Percentiles rank a stretch among this genome's conserved stretches.
phyloP scores from a whole-genome alignment of 2,329 filamentous ascomycete genomes.

The Claviceps maximensis region DNA sequence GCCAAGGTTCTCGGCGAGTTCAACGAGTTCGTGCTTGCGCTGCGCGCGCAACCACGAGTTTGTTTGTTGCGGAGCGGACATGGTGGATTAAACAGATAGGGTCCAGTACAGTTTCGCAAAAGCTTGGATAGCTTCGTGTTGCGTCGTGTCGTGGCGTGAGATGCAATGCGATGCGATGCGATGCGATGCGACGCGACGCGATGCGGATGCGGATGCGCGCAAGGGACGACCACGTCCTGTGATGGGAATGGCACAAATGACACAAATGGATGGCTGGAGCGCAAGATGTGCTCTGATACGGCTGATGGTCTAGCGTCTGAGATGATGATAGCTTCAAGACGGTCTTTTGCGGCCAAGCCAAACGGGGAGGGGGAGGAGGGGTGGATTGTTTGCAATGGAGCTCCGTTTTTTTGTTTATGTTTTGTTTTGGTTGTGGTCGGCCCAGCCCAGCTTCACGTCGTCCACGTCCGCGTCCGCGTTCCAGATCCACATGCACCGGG shows the following conservation, averaged over 20 bases:
- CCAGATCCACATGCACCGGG: neutral
- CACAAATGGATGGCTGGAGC: too few species aligned
- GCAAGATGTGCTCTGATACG: neutral
- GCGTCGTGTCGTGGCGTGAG: neutral
- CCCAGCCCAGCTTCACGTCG: neutral
- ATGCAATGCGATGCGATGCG: neutral
- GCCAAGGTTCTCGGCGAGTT: slow-evolving; percentile 58
- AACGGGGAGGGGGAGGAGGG: neutral
- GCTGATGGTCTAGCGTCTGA: neutral
- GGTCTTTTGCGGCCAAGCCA: neutral
- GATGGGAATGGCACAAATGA: too few species aligned
- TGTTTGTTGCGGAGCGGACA: slow-evolving; percentile 19
- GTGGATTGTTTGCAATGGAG: neutral
- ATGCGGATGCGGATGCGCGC: slow-evolving; percentile 1
- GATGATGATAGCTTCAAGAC: too few species aligned
- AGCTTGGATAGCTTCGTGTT: neutral
- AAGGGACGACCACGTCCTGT: neutral
- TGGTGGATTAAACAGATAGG: slow-evolving; percentile 7
- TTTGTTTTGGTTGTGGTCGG: slow-evolving; percentile 5
- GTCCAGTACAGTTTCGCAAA: neutral
- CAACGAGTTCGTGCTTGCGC: slow-evolving; percentile 67
- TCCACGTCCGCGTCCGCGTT: neutral
- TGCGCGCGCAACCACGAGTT: slow-evolving; percentile 68
- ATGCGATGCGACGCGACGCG: neutral
- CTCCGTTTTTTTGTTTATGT: slow-evolving; percentile 6